These are phyloP conservation scores for Gynandropsis gynandra DNA, from an alignment of 345 rosid genomes.

Conservation along the genomic window DNA sequence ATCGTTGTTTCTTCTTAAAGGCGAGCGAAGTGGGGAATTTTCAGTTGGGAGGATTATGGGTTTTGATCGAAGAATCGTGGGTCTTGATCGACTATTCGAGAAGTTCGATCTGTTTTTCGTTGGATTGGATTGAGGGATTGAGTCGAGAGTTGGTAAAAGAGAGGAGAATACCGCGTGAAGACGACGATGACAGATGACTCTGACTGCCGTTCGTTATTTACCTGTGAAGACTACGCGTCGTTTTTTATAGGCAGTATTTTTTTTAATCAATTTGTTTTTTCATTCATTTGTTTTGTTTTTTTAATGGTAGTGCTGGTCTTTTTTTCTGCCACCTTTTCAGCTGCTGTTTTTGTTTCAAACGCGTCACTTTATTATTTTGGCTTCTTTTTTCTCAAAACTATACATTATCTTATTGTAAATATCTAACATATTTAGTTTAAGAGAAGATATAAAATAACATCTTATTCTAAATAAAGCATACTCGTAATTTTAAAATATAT, in stretches of 20 bases:
- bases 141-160: slow-evolving; percentile 23
- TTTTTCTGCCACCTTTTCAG: not conserved
- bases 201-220: slow-evolving; percentile 20
- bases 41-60: too few relatives aligned
- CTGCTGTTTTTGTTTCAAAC: not conserved
- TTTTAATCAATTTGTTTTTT: not conserved
- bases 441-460: too few relatives aligned
- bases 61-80: not conserved
- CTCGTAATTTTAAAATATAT: too few relatives aligned
- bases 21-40: not conserved
- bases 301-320: slow-evolving; percentile 18
- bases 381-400: too few relatives aligned
- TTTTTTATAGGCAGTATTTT: slow-evolving; percentile 15
- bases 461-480: too few relatives aligned
- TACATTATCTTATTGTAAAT: too few relatives aligned
- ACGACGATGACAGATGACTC: slow-evolving; percentile 22
- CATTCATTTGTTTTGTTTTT: not conserved
- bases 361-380: too few relatives aligned
- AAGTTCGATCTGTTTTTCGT: slow-evolving; percentile 8
- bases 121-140: slow-evolving; percentile 15
- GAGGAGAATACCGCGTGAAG: slow-evolving; percentile 53
- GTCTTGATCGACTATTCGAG: not conserved
- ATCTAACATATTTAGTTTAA: too few relatives aligned
- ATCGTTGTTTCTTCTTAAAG: slow-evolving; percentile 29
- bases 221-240: slow-evolving; percentile 42